Percentiles rank a stretch among this genome's conserved stretches.
phyloP scores from a whole-genome alignment of 495 filamentous ascomycete species.

The Staphylotrichum tortipilum region DNA sequence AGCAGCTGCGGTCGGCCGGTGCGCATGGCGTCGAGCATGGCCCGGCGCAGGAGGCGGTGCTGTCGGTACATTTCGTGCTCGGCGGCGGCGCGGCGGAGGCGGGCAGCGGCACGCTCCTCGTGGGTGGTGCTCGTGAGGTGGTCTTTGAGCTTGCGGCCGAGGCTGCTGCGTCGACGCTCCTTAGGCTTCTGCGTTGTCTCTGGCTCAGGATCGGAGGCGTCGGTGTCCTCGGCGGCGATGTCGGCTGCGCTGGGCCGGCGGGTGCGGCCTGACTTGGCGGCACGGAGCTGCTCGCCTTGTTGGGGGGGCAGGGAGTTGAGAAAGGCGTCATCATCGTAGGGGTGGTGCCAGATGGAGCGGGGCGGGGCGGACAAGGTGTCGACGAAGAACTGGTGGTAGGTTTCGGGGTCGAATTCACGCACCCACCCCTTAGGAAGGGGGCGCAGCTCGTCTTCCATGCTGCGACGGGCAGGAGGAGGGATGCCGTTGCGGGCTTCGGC shows the following conservation, averaged over 20 bases:
- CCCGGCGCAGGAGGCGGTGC: slow-evolving; percentile 16
- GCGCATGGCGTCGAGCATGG: slow-evolving; percentile 16
- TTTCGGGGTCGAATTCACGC: slow-evolving; percentile 21
- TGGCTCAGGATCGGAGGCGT: no score
- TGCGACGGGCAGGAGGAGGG: slow-evolving; percentile 19
- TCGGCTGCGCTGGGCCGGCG: not conserved
- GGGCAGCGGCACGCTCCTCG: slow-evolving; percentile 11
- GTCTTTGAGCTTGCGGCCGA: slow-evolving; percentile 21
- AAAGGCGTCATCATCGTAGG: slow-evolving; percentile 22
- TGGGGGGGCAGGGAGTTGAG: slow-evolving; percentile 6
- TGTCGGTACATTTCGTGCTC: slow-evolving; percentile 21
- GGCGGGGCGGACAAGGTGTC: slow-evolving; percentile 18
- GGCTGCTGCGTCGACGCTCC: no score
- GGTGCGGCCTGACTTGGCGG: not conserved
- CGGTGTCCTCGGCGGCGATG: slow-evolving; percentile 11
- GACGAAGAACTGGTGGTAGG: slow-evolving; percentile 28
- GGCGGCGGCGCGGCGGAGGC: slow-evolving; percentile 3
- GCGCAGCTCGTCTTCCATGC: slow-evolving; percentile 29
- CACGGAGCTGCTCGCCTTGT: slow-evolving; percentile 8
- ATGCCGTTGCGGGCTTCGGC: slow-evolving; percentile 15
- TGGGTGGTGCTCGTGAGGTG: slow-evolving; percentile 21
- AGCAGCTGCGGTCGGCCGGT: slow-evolving; percentile 13
- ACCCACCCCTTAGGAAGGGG: slow-evolving; percentile 22
- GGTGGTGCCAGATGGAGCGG: slow-evolving; percentile 27
- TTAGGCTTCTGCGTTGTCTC: not conserved